A percentile compares a stretch with the other conserved stretches of the same genome.
These are phyloP conservation scores for Cytospora piceicola DNA, from an alignment of 2,329 filamentous ascomycete species.

Conservation along the genomic window DNA sequence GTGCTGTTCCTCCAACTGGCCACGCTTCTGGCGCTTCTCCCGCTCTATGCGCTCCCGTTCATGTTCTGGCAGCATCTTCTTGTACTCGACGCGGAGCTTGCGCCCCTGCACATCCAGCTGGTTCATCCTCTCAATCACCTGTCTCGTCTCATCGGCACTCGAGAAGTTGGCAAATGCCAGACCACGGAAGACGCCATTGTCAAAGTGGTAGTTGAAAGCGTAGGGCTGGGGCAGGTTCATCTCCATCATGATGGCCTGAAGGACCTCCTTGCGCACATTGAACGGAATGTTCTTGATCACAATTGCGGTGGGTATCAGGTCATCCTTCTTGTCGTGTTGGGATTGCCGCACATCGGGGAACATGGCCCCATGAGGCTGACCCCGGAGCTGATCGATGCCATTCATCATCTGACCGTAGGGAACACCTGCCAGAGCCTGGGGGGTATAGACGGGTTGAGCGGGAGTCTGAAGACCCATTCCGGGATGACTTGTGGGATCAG, in stretches of 20 bases:
- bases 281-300: slow-evolving; percentile 99
- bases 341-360: slow-evolving; percentile 44
- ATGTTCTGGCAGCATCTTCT: slow-evolving; percentile 96
- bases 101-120: slow-evolving; percentile 93
- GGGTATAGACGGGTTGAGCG: slow-evolving; percentile 21
- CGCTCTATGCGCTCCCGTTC: slow-evolving; percentile 95
- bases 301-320: slow-evolving; percentile 96
- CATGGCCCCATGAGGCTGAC: slow-evolving; percentile 45
- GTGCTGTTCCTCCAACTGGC: slow-evolving; percentile 96
- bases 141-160: slow-evolving; percentile 87
- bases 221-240: slow-evolving; percentile 93
- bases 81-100: slow-evolving; percentile 96
- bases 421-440: slow-evolving; percentile 39
- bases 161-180: slow-evolving; percentile 98
- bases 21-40: slow-evolving; percentile 93
- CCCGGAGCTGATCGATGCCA: slow-evolving; percentile 39
- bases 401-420: slow-evolving; percentile 49
- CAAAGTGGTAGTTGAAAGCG: slow-evolving; percentile 99
- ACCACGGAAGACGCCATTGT: slow-evolving; percentile 94
- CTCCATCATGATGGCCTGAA: slow-evolving; percentile 91
- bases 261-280: slow-evolving; percentile 94
- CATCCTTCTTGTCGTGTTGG: slow-evolving; percentile 55
- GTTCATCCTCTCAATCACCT: slow-evolving; percentile 92
- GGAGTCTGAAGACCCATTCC: slow-evolving; percentile 47
- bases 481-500: slow-evolving; percentile 31